Evolutionary conservation across 2,329 filamentous ascomycete genomes (phyloP).

Genomic region (Fulvia fulva): DNA sequence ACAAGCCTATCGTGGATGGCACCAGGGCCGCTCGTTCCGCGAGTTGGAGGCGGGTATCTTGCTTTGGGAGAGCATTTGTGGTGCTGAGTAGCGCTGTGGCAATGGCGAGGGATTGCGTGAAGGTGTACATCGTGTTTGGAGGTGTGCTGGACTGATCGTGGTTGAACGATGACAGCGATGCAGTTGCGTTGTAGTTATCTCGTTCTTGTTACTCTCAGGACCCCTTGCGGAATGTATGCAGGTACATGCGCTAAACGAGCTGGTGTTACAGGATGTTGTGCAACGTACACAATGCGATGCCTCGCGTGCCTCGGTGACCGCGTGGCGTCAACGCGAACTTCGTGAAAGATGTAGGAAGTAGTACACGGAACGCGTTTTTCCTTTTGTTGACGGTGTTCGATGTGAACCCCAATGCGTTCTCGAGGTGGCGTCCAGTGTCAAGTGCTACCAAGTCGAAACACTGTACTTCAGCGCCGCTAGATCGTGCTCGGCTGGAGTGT

Average conservation of each 20-base stretch:
- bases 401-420: not conserved
- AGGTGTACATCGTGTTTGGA: not conserved
- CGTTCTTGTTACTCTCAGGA: not conserved
- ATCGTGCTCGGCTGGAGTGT: not conserved
- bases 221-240: constrained; percentile 5
- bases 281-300: not conserved
- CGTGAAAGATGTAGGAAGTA: not conserved
- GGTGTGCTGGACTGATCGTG: constrained; percentile 4
- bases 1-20: constrained; percentile 17
- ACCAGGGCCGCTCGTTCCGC: constrained; percentile 11
- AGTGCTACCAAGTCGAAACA: not conserved
- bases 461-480: not conserved
- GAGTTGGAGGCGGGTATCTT: not conserved
- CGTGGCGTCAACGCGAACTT: not conserved
- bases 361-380: not conserved
- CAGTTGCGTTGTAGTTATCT: not conserved
- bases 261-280: not conserved
- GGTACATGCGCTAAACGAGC: not conserved
- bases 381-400: not conserved
- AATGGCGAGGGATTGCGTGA: constrained; percentile 2
- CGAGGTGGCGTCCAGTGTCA: not conserved
- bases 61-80: constrained; percentile 6
- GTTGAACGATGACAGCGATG: not conserved
- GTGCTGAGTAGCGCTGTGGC: constrained; percentile 4
- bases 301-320: not conserved